These are phyloP conservation scores for Phytophthora fragariae DNA, from an alignment of 352 stramenopile genomes.

Conservation along the genomic window DNA sequence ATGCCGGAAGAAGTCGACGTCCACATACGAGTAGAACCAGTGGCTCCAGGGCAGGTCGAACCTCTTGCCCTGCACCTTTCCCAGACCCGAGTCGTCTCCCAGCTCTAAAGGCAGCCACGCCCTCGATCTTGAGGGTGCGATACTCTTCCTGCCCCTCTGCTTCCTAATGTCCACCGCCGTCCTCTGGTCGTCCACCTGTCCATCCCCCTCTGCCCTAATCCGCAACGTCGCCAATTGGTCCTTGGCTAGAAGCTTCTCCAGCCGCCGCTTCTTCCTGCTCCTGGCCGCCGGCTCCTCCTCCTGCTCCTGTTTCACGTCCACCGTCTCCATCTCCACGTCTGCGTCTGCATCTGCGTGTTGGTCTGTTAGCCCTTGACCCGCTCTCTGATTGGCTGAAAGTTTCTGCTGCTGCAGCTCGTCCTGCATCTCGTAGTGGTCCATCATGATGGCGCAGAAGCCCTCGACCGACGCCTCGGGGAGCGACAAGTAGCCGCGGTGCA, in stretches of 20 bases:
- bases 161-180: background rate
- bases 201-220: slow-evolving; percentile 28
- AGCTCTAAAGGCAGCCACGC: slow-evolving; percentile 22
- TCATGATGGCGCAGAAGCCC: slow-evolving; percentile 76
- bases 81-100: slow-evolving; percentile 11
- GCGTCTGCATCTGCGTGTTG: background rate
- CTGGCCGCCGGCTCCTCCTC: slow-evolving; percentile 5
- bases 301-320: slow-evolving; percentile 13
- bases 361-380: background rate
- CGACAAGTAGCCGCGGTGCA: slow-evolving; percentile 76
- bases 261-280: slow-evolving; percentile 55
- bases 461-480: slow-evolving; percentile 72
- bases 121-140: slow-evolving; percentile 7
- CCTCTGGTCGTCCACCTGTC: background rate
- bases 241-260: slow-evolving; percentile 49
- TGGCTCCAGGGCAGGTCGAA: slow-evolving; percentile 72
- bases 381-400: background rate
- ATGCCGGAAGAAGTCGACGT: slow-evolving; percentile 76
- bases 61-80: slow-evolving; percentile 30
- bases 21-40: slow-evolving; percentile 76
- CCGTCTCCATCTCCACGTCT: slow-evolving; percentile 7
- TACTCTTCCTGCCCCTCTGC: slow-evolving; percentile 18
- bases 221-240: slow-evolving; percentile 45
- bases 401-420: slow-evolving; percentile 26
- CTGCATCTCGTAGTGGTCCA: slow-evolving; percentile 67